phyloP scores from a whole-genome alignment of 805 yeast species.

The Blastobotrys parvus region DNA sequence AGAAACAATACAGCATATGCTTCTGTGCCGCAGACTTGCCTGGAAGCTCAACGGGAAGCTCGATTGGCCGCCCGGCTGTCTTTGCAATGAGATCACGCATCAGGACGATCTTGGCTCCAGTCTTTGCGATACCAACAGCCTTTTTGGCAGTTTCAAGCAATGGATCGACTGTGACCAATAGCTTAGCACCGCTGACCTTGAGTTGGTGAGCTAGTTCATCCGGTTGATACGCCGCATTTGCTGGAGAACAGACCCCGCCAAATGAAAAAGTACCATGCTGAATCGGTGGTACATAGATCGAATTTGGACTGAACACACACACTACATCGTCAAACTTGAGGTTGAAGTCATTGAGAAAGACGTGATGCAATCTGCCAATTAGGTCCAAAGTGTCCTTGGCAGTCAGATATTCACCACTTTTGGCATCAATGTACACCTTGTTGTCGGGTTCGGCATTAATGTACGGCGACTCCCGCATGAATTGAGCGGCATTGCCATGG shows the following conservation, averaged over 20 bases:
- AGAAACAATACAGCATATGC: slow-evolving; percentile 23
- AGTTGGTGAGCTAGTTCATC: slow-evolving; percentile 25
- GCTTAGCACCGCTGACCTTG: slow-evolving; percentile 6
- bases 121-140: neutral
- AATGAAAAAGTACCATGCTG: slow-evolving; percentile 22
- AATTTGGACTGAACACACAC: slow-evolving; percentile 20
- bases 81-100: slow-evolving; percentile 1
- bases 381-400: slow-evolving; percentile 6
- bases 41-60: neutral
- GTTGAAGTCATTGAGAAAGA: slow-evolving; percentile 13
- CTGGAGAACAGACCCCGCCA: slow-evolving; percentile 26
- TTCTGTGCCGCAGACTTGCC: slow-evolving; percentile 4
- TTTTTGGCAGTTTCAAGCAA: slow-evolving; percentile 1
- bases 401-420: slow-evolving; percentile 14
- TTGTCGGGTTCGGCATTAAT: slow-evolving; percentile 8
- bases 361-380: slow-evolving; percentile 13
- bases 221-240: slow-evolving; percentile 24
- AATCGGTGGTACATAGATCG: slow-evolving; percentile 18
- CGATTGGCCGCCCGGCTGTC: neutral
- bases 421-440: slow-evolving; percentile 18
- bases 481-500: slow-evolving; percentile 16
- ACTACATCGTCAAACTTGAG: slow-evolving; percentile 22
- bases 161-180: slow-evolving; percentile 1
- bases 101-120: neutral
- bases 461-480: slow-evolving; percentile 8